Conservation (phyloP, 805 yeast species). For the Spathaspora arborariae region DNA sequence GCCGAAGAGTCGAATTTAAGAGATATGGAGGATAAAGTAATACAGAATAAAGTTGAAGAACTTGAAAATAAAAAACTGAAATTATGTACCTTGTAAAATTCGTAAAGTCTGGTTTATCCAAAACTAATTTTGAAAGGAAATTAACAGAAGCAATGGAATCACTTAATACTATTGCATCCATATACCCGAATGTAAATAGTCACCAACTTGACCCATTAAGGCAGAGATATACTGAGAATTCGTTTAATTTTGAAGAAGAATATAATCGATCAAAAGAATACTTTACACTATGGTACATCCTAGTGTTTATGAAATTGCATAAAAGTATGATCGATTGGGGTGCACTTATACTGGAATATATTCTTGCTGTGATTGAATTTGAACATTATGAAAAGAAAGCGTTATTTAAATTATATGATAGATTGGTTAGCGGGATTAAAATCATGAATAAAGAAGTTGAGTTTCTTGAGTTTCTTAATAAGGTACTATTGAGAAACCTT, state of each 20-base stretch:
- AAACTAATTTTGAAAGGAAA: no score
- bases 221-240: conserved; percentile 39
- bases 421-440: conserved; percentile 21
- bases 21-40: no score
- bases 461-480: conserved; percentile 27
- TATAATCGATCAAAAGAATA: conserved; percentile 39
- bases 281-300: conserved; percentile 17
- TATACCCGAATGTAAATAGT: conserved; percentile 42
- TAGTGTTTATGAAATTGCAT: conserved; percentile 23
- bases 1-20: no score
- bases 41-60: no score
- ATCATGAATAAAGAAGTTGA: conserved; percentile 27
- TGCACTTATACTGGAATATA: conserved; percentile 23
- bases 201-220: conserved; percentile 39
- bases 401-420: conserved; percentile 22
- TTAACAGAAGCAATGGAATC: no score
- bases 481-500: conserved; percentile 24
- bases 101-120: no score
- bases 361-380: conserved; percentile 17
- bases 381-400: conserved; percentile 17
- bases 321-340: conserved; percentile 21
- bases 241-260: conserved; percentile 51
- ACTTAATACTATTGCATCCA: conserved; percentile 40
- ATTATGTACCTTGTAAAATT: no score
- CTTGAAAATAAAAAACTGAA: no score